Evolutionary conservation across 1,139 yeast genomes (phyloP).

Genomic region (Entelexis paramagnoliae): DNA sequence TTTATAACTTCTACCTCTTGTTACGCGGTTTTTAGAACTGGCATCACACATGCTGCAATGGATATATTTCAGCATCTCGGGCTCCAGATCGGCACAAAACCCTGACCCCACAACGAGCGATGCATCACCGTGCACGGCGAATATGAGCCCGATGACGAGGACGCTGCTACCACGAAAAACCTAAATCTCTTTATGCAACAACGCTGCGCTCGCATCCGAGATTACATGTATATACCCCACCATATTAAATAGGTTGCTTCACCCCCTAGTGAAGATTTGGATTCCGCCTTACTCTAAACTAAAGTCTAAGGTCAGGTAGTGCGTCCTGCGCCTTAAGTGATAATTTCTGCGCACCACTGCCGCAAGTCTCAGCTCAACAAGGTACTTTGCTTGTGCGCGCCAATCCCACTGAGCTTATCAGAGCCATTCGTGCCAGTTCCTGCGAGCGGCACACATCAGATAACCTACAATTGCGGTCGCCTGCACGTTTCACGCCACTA

Average conservation of each 20-base stretch:
- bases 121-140: background rate
- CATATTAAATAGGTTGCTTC: conserved; percentile 8
- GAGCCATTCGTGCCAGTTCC: background rate
- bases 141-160: background rate
- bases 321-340: background rate
- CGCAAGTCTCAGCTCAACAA: background rate
- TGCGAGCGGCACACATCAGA: background rate
- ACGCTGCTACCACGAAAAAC: conserved; percentile 6
- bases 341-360: background rate
- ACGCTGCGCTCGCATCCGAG: background rate
- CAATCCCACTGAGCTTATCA: background rate
- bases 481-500: background rate
- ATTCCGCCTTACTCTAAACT: conserved; percentile 1
- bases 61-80: background rate
- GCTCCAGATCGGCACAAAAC: background rate
- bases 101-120: background rate
- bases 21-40: no score
- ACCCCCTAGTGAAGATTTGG: background rate
- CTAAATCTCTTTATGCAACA: conserved; percentile 3
- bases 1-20: no score
- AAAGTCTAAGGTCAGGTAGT: background rate
- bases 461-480: background rate
- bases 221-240: conserved; percentile 1
- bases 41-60: no score
- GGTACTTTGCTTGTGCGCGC: background rate